Base-by-base conservation (phyloP, 2,329 filamentous ascomycete species). In the Gaeumannomyces sp. region DNA sequence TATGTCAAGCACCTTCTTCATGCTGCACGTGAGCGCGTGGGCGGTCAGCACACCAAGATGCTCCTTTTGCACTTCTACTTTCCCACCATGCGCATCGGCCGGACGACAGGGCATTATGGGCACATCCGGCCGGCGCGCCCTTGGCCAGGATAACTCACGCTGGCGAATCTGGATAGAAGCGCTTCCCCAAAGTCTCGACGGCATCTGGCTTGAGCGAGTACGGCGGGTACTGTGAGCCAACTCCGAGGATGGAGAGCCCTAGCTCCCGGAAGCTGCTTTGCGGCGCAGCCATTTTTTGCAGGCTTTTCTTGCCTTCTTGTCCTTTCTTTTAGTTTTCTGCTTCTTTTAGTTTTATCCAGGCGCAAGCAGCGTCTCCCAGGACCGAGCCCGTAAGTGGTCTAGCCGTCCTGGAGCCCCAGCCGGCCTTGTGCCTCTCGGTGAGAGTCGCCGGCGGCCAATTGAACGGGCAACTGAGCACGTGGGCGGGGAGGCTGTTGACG, bases 1-100 rank as follows among this genome's bases (percentile, higher is more conserved):
- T 72, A 89, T 88, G 22, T 80, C 77, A 64, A 86, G 80, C 31
- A 89, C 81, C 71, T 89, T 89, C 67, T 79, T 78, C 82, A 89
- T 86, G 45, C 85, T 89, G 68, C 19, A 68, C 57, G 57, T 59
- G 64, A 45, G 59, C n/a, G 31, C 28, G 45, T 31, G 57, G 38
- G 27, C 22, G 22, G 45, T 53, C 45, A 53, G 45, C 45, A 53
- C 45, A 53, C 45, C 4, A 11, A 53, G 45, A 14, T n/a, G 45
- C 45, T 53, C 45, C 45, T 53, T 53, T 53, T 16, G 4, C 33
- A 5, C 33, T 45, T 19, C 38, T 45, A 16, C 38, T 19, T 45
- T 16, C 6, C 38, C 38, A 19, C 38, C 16, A 45, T 7, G 38
- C 13, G 16, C 38, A 19, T 3, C 38, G 38, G 19, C 38, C 38